phyloP scores from a whole-genome alignment of 495 filamentous ascomycete species.

The Penicillium coprophilum region DNA sequence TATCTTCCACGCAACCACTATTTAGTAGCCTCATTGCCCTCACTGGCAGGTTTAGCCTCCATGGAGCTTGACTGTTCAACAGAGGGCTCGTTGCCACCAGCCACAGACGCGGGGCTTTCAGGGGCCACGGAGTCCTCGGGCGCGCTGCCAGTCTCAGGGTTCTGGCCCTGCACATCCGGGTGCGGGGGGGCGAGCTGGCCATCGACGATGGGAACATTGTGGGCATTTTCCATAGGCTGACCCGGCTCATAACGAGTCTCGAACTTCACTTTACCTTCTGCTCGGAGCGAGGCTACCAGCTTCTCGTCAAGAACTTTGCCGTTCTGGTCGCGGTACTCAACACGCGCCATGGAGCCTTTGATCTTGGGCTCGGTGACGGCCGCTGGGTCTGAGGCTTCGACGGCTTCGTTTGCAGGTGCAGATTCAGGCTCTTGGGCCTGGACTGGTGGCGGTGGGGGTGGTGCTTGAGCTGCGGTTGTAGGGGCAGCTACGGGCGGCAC shows the following conservation, averaged over 20 bases:
- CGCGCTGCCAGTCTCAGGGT: constrained; percentile 59
- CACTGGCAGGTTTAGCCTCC: constrained; percentile 71
- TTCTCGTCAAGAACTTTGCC: constrained; percentile 83
- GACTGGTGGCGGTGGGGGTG: constrained; percentile 16
- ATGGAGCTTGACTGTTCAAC: constrained; percentile 54
- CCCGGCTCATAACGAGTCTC: constrained; percentile 91
- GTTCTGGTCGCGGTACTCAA: constrained; percentile 94
- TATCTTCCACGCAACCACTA: constrained; percentile 21
- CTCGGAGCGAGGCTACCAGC: constrained; percentile 75
- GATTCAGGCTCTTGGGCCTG: constrained; percentile 16
- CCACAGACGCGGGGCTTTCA: constrained; percentile 47
- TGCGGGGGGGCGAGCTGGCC: constrained; percentile 72
- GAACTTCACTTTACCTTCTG: constrained; percentile 84
- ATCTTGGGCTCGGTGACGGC: constrained; percentile 56
- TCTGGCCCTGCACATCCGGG: constrained; percentile 74
- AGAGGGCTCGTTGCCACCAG: constrained; percentile 60
- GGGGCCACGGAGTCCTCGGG: constrained; percentile 40
- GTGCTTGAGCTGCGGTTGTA: constrained; percentile 23
- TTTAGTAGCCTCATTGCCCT: constrained; percentile 67
- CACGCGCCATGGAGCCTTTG: constrained; percentile 70
- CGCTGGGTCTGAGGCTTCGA: constrained; percentile 29
- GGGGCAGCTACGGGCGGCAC: constrained; percentile 25
- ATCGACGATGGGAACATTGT: constrained; percentile 65
- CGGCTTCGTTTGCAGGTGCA: constrained; percentile 17
- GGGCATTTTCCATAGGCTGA: constrained; percentile 56